These are phyloP conservation scores for Cystobasidium sp. DNA, from an alignment of 1,284 basidiomycete species.

Conservation along the genomic window DNA sequence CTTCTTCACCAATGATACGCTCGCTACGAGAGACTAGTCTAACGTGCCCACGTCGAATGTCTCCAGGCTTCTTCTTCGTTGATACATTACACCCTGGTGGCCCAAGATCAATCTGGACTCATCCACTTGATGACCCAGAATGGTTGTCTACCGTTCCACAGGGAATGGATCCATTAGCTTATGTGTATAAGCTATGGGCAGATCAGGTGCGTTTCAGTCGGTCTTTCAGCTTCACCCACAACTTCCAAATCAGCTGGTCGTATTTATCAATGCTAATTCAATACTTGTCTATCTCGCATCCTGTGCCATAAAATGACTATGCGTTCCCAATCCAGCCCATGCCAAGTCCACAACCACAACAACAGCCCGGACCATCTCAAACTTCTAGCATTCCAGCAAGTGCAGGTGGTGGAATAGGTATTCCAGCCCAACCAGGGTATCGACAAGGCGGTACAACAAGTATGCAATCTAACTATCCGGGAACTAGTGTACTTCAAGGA, in stretches of 20 bases:
- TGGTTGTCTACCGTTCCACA: conserved; percentile 30
- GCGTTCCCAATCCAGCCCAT: conserved; percentile 5
- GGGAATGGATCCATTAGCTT: conserved; percentile 34
- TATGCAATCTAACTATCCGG: conserved; percentile 39
- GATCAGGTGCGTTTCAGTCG: conserved; percentile 18
- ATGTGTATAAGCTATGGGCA: conserved; percentile 33
- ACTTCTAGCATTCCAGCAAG: background rate
- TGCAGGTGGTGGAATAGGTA: background rate
- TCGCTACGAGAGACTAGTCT: background rate
- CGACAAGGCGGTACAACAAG: conserved; percentile 37
- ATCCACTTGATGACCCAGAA: conserved; percentile 38
- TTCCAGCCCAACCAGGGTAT: conserved; percentile 11
- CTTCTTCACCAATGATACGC: background rate
- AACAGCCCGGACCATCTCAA: background rate
- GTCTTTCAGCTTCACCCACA: no score
- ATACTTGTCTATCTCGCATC: conserved; percentile 1
- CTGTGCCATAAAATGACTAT: background rate
- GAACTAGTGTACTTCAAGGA: conserved; percentile 7
- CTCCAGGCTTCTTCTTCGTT: conserved; percentile 42
- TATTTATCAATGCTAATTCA: background rate
- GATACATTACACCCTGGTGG: conserved; percentile 26
- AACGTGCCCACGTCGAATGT: background rate
- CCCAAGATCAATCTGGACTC: conserved; percentile 36
- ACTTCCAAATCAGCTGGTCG: no score
- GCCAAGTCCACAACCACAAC: conserved; percentile 12